phyloP scores from a whole-genome alignment of 306 rosid genomes.

The Aeschynomene evenia region DNA sequence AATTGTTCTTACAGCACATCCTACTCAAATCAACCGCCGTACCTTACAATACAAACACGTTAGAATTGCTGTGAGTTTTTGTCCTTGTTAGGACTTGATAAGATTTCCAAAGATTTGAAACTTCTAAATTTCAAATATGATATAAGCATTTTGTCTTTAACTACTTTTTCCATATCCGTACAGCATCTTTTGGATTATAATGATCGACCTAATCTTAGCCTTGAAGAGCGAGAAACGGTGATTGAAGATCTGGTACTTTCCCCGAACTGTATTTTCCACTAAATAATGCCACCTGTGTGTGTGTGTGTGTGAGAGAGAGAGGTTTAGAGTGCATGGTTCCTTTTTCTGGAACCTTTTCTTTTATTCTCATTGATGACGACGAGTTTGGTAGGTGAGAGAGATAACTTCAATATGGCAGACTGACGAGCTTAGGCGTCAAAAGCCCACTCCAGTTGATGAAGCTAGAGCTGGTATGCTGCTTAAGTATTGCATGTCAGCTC shows the following conservation, averaged over 20 bases:
- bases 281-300: slow-evolving; percentile 20
- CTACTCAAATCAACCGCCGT: slow-evolving; percentile 95
- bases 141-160: slow-evolving; percentile 25
- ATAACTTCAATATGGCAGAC: slow-evolving; percentile 98
- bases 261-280: slow-evolving; percentile 31
- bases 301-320: slow-evolving; percentile 18
- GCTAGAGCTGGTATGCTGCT: slow-evolving; percentile 80
- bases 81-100: neutral
- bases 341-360: slow-evolving; percentile 16
- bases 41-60: slow-evolving; percentile 87
- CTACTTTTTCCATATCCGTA: slow-evolving; percentile 21
- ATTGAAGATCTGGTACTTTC: slow-evolving; percentile 87
- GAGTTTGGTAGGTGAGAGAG: slow-evolving; percentile 77
- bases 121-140: slow-evolving; percentile 19
- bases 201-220: slow-evolving; percentile 79
- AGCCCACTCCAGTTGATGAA: slow-evolving; percentile 95
- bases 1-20: slow-evolving; percentile 98
- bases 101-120: neutral
- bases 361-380: slow-evolving; percentile 22
- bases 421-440: slow-evolving; percentile 90
- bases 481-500: slow-evolving; percentile 25
- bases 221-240: slow-evolving; percentile 83
- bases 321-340: slow-evolving; percentile 1
- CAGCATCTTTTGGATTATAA: slow-evolving; percentile 87
- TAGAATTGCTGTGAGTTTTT: slow-evolving; percentile 70